Evolutionary conservation across 2,329 filamentous ascomycete species (phyloP), one percentile per base, ranked within the genome.

Genomic region (Colletotrichum sublineola): DNA sequence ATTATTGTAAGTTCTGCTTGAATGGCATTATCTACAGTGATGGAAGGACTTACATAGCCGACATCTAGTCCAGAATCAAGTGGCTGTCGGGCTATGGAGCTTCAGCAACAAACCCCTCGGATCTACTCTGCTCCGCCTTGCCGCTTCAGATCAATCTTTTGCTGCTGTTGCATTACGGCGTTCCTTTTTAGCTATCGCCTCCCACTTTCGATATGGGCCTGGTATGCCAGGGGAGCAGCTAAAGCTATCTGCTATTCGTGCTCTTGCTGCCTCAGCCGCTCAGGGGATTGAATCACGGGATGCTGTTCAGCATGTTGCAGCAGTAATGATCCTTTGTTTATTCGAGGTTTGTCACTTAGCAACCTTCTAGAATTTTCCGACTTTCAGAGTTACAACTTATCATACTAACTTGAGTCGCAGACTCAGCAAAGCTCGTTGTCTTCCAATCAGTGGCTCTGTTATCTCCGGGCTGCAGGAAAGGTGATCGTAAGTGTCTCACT

Each of bases 251-350:
- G 76, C 78, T 0, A 74, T 80, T 1, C 58, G 66, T 1, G 71
- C 68, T 5, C 74, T 80, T 11, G 73, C 75, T 12, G 69, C 69
- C 29, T 76, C 76, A 14, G 74, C 77, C 8, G 68, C 75, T 9
- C 68, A 69, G 38, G 75, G 62, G 4, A 67, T 75, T 5, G 38
- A 66, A 3, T n/a, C 63, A 1, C 73, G 75, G 29, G 73, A 61
- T 31, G 77, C 77, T 14, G 64, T 76, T 24, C 79, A 78, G 24
- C 79, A 80, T 52, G 72, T 79, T 12, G 77, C 78, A 18, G 73
- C 79, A 3, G 78, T 74, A n/a, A 80, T 81, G 78, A 64, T 79
- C 8, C 71, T 81, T 1, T 77, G 76, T 38, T 71, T 75, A 3
- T 79, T 78, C 44, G 79, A 81, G 74, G 78, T 79, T 31, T 55